Evolutionary conservation across 2,329 filamentous ascomycete genomes (phyloP).

Genomic region (Incumbomyces delicatus): DNA sequence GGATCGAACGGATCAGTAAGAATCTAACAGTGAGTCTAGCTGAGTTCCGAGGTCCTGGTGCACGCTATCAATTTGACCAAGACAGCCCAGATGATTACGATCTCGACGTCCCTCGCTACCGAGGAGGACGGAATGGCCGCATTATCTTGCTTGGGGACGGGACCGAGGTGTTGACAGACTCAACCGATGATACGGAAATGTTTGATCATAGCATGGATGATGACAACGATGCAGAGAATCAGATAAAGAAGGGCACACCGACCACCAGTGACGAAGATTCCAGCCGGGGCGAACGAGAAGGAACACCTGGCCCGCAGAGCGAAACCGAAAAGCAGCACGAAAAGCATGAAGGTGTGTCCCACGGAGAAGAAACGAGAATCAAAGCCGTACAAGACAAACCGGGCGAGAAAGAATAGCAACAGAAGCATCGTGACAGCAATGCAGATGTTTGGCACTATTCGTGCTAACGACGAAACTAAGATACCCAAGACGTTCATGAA

Average conservation of each 20-base stretch:
- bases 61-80: constrained; percentile 67
- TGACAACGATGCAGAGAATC: constrained; percentile 74
- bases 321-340: constrained; percentile 9
- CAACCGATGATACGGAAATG: constrained; percentile 74
- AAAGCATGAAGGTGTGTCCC: constrained; percentile 10
- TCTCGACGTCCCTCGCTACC: constrained; percentile 41
- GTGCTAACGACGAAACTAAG: constrained; percentile 10
- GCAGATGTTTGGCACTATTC: constrained; percentile 8
- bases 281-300: constrained; percentile 38
- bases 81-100: constrained; percentile 57
- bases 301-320: constrained; percentile 40
- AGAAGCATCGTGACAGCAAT: neutral
- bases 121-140: constrained; percentile 63
- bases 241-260: constrained; percentile 58
- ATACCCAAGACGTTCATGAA: constrained; percentile 10
- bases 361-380: constrained; percentile 10
- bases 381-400: constrained; percentile 13
- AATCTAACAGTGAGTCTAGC: constrained; percentile 47
- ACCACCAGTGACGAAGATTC: constrained; percentile 24
- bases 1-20: constrained; percentile 29
- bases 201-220: constrained; percentile 75
- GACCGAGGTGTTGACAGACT: constrained; percentile 81
- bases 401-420: constrained; percentile 10
- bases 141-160: constrained; percentile 95
- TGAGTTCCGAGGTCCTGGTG: constrained; percentile 73